A percentile compares a stretch with the other conserved stretches of the same genome.
Evolutionary conservation across 2,329 filamentous ascomycete species (phyloP).

Genomic region (Basipetospora sp.): DNA sequence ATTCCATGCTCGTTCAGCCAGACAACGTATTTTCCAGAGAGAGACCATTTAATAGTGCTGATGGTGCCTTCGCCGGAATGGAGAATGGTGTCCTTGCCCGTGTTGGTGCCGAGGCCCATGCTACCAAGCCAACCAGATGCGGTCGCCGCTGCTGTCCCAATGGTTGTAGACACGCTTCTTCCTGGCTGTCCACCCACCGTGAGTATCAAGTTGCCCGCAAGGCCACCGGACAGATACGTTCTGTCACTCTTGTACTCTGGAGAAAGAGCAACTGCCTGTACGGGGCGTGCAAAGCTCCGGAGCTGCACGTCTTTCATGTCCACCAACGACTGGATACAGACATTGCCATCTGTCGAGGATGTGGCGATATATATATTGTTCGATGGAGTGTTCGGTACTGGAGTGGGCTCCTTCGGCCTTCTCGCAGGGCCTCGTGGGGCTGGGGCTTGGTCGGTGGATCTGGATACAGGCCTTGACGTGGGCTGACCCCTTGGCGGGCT

Average conservation of each 20-base stretch:
- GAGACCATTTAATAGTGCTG: slow-evolving; percentile 83
- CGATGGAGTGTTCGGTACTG: slow-evolving; percentile 59
- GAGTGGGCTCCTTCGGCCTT: slow-evolving; percentile 33
- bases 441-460: slow-evolving; percentile 16
- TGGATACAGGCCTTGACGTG: slow-evolving; percentile 14
- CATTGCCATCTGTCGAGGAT: slow-evolving; percentile 87
- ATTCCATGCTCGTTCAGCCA: slow-evolving; percentile 97
- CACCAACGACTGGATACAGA: slow-evolving; percentile 76
- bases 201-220: slow-evolving; percentile 74
- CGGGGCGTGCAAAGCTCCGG: slow-evolving; percentile 82
- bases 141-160: slow-evolving; percentile 63
- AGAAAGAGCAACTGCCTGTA: slow-evolving; percentile 85
- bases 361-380: slow-evolving; percentile 90
- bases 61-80: slow-evolving; percentile 89
- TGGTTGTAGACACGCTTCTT: slow-evolving; percentile 75
- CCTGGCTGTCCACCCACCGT: slow-evolving; percentile 70
- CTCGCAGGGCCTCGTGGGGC: slow-evolving; percentile 31
- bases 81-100: slow-evolving; percentile 70
- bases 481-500: not conserved
- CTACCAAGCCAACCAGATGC: slow-evolving; percentile 84
- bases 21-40: slow-evolving; percentile 79
- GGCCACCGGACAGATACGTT: slow-evolving; percentile 78
- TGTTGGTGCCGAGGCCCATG: slow-evolving; percentile 64
- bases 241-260: slow-evolving; percentile 84
- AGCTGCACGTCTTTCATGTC: slow-evolving; percentile 82